Percentiles rank a stretch among this genome's conserved stretches.
These are phyloP conservation scores for Fallopia convolvulus DNA, from an alignment of 148 eudicot genomes.

Conservation along the genomic window DNA sequence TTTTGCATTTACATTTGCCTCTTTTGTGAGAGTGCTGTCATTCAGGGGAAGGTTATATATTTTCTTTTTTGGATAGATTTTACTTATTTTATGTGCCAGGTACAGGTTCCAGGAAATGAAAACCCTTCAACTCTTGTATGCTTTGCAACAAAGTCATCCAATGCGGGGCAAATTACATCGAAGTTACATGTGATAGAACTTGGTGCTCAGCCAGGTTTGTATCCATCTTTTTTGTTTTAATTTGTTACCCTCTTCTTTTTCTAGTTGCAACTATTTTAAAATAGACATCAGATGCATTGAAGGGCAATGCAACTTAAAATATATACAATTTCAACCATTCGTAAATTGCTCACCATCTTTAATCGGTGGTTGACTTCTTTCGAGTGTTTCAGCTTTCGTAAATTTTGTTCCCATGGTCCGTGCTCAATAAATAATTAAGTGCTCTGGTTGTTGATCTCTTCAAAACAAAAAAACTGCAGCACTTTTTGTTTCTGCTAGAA, in stretches of 20 bases:
- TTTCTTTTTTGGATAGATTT: not conserved
- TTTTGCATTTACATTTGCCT: not conserved
- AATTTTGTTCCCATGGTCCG: not conserved
- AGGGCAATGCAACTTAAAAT: not conserved
- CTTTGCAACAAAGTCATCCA: slow-evolving; percentile 79
- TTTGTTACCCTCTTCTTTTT: not conserved
- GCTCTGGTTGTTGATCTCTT: not conserved
- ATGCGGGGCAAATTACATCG: slow-evolving; percentile 86
- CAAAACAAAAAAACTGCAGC: not conserved
- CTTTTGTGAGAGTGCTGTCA: not conserved
- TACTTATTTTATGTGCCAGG: not conserved
- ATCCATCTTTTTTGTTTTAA: not conserved
- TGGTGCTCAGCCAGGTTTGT: slow-evolving; percentile 91
- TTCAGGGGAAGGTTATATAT: not conserved
- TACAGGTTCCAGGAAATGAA: slow-evolving; percentile 86
- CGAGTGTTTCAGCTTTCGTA: not conserved
- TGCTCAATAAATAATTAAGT: not conserved
- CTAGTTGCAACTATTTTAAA: not conserved
- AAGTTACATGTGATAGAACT: slow-evolving; percentile 96
- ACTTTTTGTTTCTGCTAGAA: not conserved
- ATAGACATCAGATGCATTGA: not conserved
- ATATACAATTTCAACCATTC: not conserved
- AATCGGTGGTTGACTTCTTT: not conserved
- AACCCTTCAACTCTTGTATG: slow-evolving; percentile 78
- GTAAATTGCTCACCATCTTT: not conserved